Base-by-base conservation (phyloP, 1,139 yeast species). In the Yamadazyma trypodendri region DNA sequence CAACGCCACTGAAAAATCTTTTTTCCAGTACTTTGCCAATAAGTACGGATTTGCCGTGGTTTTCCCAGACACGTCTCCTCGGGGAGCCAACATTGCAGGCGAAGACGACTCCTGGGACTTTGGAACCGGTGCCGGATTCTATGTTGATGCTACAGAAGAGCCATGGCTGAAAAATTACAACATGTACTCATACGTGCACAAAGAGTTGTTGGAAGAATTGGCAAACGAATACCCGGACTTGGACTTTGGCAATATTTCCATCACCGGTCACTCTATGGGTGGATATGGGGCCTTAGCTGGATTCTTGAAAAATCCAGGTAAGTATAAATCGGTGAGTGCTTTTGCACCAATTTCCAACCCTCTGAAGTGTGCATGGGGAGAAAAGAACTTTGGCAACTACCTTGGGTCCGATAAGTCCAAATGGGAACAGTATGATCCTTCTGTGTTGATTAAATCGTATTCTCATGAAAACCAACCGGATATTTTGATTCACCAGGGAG, bases 241-340 rank as follows among this genome's bases (percentile, higher is more conserved):
- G 46, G 84, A 86, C 56, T 68, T 78, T 39, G 56, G 62, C 24
- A 81, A 76, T 35, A 72, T 82, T 38, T 77, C 92, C 20, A 80
- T 92, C 46, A 81, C 94, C 9, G 97, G 97, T 31, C 97, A 92
- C 60, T 92, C 98, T 2, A 92, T 92, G 97, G 98, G 98, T 35
- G 98, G 98, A 0, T 88, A 77, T 59, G 98, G 98, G 38, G 96
- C 98, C 0, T 65, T 92, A 43, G 68, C 84, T 39, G 81, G 95
- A 12, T 90, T 78, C 58, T 65, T 92, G 40, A 77, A 72, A 48
- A 80, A 85, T 57, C 88, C 92, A 1, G 84, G 81, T 3, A 70
- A 70, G 53, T 92, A 84, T 70, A 79, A 77, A 58, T 81, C 95
- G 2, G 94, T 86, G 25, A 79, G 90, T 44, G 97, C 97, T 0